Evolutionary conservation across 2,329 filamentous ascomycete genomes (phyloP), one percentile per base, ranked within the genome.

Genomic region (Alternaria sp.): DNA sequence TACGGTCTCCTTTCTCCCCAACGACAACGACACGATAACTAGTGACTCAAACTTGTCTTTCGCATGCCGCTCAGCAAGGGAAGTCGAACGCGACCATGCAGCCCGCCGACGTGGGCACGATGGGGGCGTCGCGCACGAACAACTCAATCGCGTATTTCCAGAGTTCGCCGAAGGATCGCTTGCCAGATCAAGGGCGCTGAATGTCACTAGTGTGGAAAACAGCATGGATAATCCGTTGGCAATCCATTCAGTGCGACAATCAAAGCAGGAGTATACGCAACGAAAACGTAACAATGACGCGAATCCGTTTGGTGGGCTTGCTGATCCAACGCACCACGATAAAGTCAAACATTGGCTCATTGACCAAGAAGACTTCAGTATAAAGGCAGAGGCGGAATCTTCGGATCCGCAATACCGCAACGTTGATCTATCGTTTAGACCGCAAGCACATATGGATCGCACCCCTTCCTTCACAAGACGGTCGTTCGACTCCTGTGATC

Each of bases 401-500:
- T 8, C 40, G 14, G 20, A 25, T 43, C 18, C 20, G 20, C 40
- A 25, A 20, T 25, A 14, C 12, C 40, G 11, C 20, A 25, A 12
- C 3, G 6, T 25, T 20, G 20, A 16, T 43, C 11, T 6, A 9
- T 7, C 40, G 14, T 43, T 8, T 1, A 16, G 20, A 12, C 20
- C 12, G 20, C 40, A 14, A 1, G 5, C n/a, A 18, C 4, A 41
- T 6, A 40, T 20, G 32, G 16, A 41, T 18, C 22, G 50, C 16
- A 9, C 50, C 8, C 45, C 44, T 32, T 50, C 45, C 12, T 43
- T 57, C 7, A 43, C 14, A 43, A 25, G 11, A 28, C 50, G 46
- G 46, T 48, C 60, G 20, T 11, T 22, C 18, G 50, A 54, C 30
- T 62, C 55, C 1, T 55, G 45, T 40, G 50, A 38, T 16, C 20